phyloP scores from a whole-genome alignment of 176 grass and related monocot genomes.

The Rhipidocladum racemiflorum region DNA sequence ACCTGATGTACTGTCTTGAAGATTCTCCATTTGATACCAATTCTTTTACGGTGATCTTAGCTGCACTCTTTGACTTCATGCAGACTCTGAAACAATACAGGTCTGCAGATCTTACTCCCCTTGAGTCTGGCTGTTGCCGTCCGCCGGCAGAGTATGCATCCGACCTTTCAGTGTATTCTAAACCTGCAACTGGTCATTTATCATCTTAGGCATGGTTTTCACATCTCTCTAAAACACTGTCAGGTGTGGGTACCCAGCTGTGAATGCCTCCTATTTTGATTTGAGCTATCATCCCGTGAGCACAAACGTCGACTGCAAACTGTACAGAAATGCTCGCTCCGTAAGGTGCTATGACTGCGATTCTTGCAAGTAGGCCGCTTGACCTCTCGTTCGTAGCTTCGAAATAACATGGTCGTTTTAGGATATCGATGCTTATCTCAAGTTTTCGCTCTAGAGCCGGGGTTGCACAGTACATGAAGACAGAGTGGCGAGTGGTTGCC shows the following conservation, averaged over 20 bases:
- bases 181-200: neutral
- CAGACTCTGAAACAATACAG: slow-evolving; percentile 82
- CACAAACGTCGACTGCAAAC: slow-evolving; percentile 79
- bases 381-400: neutral
- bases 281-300: slow-evolving; percentile 78
- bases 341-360: slow-evolving; percentile 85
- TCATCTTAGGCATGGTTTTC: neutral
- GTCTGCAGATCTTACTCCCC: slow-evolving; percentile 77
- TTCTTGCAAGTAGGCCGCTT: slow-evolving; percentile 80
- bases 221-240: slow-evolving; percentile 20
- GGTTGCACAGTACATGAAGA: slow-evolving; percentile 95
- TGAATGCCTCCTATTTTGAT: slow-evolving; percentile 87
- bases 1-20: neutral
- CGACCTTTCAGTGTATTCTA: neutral
- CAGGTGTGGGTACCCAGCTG: slow-evolving; percentile 78
- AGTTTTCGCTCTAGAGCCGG: slow-evolving; percentile 59
- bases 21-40: neutral
- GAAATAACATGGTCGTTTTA: neutral
- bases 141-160: slow-evolving; percentile 81
- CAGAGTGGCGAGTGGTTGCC: slow-evolving; percentile 82
- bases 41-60: neutral
- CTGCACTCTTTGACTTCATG: slow-evolving; percentile 19
- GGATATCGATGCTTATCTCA: neutral
- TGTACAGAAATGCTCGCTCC: slow-evolving; percentile 64
- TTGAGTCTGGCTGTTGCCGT: slow-evolving; percentile 84